Conservation (phyloP, 179 eudicot species). For the Nepenthes alata region DNA sequence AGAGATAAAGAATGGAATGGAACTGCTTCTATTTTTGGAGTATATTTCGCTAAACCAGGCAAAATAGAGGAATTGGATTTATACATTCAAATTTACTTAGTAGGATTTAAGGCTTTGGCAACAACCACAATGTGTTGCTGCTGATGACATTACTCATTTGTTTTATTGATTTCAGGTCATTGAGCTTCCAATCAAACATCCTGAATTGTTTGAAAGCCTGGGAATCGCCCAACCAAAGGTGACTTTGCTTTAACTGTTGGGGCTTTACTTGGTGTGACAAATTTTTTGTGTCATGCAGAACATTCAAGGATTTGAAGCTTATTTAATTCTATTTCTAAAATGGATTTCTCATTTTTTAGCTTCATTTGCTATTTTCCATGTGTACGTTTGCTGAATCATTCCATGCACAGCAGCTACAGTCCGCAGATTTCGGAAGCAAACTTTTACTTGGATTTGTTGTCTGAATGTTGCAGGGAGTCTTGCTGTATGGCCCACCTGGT, state of each 20-base stretch:
- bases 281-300: not conserved
- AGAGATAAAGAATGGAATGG: too few species aligned
- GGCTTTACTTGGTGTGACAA: not conserved
- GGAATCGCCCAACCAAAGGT: conserved; percentile 97
- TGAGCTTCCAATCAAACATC: conserved; percentile 87
- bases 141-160: not conserved
- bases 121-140: too few species aligned
- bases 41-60: too few species aligned
- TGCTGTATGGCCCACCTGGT: conserved; percentile 90
- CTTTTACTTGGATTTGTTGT: not conserved
- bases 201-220: conserved; percentile 82
- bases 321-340: not conserved
- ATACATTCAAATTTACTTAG: not conserved
- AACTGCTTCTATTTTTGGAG: too few species aligned
- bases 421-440: not conserved
- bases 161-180: conserved; percentile 48
- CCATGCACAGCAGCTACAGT: not conserved
- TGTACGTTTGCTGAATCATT: not conserved
- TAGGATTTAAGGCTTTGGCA: too few species aligned
- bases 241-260: not conserved
- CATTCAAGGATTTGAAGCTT: not conserved
- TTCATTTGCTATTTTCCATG: not conserved
- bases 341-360: not conserved
- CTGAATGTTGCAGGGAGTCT: conserved; percentile 46
- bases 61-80: not conserved